Evolutionary conservation across 352 stramenopile species (phyloP).

Genomic region (Globisporangium camurandrum): DNA sequence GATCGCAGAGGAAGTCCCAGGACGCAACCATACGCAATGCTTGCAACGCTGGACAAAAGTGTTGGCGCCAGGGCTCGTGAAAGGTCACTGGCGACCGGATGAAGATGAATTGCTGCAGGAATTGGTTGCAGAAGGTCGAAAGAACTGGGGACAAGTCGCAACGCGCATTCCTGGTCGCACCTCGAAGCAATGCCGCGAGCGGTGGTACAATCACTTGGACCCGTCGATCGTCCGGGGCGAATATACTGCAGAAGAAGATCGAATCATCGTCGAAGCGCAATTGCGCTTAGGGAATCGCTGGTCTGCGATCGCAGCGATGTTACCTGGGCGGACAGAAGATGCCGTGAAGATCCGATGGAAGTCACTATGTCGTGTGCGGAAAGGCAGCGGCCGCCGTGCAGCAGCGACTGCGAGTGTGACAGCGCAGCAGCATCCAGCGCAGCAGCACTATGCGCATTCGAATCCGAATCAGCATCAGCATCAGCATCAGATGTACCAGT

Average conservation of each 20-base stretch:
- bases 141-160: slow-evolving; percentile 87
- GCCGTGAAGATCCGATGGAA: slow-evolving; percentile 91
- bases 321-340: slow-evolving; percentile 87
- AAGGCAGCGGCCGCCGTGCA: slow-evolving; percentile 37
- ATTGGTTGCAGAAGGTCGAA: slow-evolving; percentile 65
- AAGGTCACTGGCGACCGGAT: slow-evolving; percentile 92
- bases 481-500: too few relatives aligned
- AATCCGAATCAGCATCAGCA: too few relatives aligned
- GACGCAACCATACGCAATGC: slow-evolving; percentile 85
- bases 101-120: slow-evolving; percentile 88
- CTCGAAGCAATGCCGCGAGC: slow-evolving; percentile 87
- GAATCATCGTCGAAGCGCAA: slow-evolving; percentile 83
- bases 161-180: slow-evolving; percentile 76
- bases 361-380: slow-evolving; percentile 73
- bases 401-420: slow-evolving; percentile 21
- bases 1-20: slow-evolving; percentile 78
- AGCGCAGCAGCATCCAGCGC: slow-evolving; percentile 7
- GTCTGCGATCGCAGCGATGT: slow-evolving; percentile 85
- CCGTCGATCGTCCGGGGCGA: slow-evolving; percentile 24
- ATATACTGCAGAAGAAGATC: slow-evolving; percentile 82
- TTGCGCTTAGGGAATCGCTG: slow-evolving; percentile 80
- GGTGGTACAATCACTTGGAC: slow-evolving; percentile 88
- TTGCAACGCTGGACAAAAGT: slow-evolving; percentile 91
- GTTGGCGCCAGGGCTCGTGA: slow-evolving; percentile 91
- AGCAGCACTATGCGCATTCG: slow-evolving; percentile 12